Evolutionary conservation across 192 early-diverging fungal genomes (phyloP).

Genomic region (Entophlyctis luteolus): DNA sequence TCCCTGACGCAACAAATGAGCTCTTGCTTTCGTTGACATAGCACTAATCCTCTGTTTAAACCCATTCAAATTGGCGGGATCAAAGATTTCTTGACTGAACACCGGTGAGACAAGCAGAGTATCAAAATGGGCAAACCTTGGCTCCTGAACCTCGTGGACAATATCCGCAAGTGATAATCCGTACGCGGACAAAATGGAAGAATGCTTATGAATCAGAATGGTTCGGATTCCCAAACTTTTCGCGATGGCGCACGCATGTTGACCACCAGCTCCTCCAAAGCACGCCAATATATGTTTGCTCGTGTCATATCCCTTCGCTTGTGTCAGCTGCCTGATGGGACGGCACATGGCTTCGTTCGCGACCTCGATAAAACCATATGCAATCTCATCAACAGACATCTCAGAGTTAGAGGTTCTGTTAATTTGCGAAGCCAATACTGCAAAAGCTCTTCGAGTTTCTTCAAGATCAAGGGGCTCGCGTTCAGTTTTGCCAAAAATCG

Average conservation of each 20-base stretch:
- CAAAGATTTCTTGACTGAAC: constrained; percentile 36
- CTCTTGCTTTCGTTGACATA: constrained; percentile 44
- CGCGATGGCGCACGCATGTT: constrained; percentile 95
- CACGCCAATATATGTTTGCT: constrained; percentile 37
- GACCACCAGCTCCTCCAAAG: constrained; percentile 60
- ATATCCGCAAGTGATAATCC: constrained; percentile 86
- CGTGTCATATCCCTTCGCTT: constrained; percentile 87
- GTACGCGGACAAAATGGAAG: constrained; percentile 90
- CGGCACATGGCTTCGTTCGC: constrained; percentile 97
- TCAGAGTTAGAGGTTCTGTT: constrained; percentile 36
- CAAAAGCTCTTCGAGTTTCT: constrained; percentile 61
- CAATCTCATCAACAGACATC: constrained; percentile 82
- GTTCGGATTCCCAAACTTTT: constrained; percentile 74
- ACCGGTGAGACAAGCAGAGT: neutral
- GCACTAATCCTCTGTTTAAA: constrained; percentile 52
- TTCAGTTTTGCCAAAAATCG: constrained; percentile 88
- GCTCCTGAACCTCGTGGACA: constrained; percentile 87
- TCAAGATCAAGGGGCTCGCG: constrained; percentile 72
- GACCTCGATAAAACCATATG: constrained; percentile 89
- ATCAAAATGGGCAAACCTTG: constrained; percentile 40
- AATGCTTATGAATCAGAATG: constrained; percentile 84
- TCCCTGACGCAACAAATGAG: constrained; percentile 65
- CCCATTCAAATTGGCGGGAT: constrained; percentile 29
- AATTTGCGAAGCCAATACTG: constrained; percentile 59
- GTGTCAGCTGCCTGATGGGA: constrained; percentile 87